Evolutionary conservation across 805 yeast species (phyloP).

Genomic region (Priceomyces fermenticarens): DNA sequence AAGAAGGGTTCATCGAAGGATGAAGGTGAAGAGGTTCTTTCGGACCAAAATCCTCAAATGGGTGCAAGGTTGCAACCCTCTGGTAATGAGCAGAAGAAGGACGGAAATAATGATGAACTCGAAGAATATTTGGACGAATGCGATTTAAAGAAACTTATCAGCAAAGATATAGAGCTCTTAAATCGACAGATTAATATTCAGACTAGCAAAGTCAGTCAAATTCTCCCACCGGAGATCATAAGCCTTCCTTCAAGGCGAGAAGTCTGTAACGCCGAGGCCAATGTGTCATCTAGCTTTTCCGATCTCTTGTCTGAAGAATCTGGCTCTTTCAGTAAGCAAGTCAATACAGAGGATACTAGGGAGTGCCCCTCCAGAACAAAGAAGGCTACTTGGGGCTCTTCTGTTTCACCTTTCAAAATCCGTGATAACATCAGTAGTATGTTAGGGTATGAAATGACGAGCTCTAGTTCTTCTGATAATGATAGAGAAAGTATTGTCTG

Average conservation of each 20-base stretch:
- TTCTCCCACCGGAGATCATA: too few species aligned
- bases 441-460: constrained; percentile 1
- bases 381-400: constrained; percentile 4
- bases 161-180: too few species aligned
- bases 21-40: not conserved
- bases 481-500: not conserved
- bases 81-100: not conserved
- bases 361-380: not conserved
- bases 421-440: constrained; percentile 13
- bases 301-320: too few species aligned
- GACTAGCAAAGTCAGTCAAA: too few species aligned
- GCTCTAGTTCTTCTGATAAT: not conserved
- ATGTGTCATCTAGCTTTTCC: too few species aligned
- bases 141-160: too few species aligned
- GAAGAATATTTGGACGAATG: not conserved
- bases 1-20: constrained; percentile 1
- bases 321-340: too few species aligned
- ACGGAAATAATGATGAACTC: constrained; percentile 1
- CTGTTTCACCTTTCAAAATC: constrained; percentile 14
- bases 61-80: not conserved
- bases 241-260: too few species aligned
- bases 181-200: too few species aligned
- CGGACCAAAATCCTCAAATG: not conserved
- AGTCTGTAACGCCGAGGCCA: too few species aligned
- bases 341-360: too few species aligned